phyloP scores from a whole-genome alignment of 306 rosid genomes.

The Rosa chinensis region DNA sequence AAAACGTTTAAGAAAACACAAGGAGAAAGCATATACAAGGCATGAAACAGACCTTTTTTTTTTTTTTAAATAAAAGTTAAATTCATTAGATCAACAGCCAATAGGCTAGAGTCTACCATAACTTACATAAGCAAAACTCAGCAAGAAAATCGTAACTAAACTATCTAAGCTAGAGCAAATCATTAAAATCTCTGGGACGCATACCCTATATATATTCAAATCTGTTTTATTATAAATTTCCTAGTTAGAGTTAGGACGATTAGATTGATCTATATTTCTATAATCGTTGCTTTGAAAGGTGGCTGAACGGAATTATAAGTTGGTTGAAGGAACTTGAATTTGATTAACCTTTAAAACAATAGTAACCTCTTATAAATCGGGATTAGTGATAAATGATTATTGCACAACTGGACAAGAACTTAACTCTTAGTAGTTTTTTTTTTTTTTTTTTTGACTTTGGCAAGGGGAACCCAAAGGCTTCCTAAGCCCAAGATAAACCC shows the following conservation, averaged over 20 bases:
- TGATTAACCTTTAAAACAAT: not conserved
- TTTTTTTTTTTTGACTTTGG: too few species aligned
- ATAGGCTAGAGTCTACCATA: too few species aligned
- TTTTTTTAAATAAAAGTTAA: too few species aligned
- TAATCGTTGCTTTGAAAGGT: not conserved
- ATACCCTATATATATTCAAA: too few species aligned
- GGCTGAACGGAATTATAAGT: not conserved
- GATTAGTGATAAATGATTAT: not conserved
- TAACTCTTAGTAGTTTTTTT: not conserved
- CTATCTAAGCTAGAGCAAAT: too few species aligned
- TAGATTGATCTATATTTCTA: not conserved
- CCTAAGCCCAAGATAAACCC: too few species aligned
- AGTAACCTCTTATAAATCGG: not conserved
- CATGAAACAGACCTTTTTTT: not conserved
- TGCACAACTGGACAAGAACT: not conserved
- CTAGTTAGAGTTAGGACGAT: not conserved
- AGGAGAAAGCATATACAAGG: not conserved
- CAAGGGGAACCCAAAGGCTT: too few species aligned
- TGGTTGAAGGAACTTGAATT: not conserved
- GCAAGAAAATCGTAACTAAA: too few species aligned
- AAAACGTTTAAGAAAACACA: not conserved
- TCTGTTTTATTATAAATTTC: not conserved
- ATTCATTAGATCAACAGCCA: too few species aligned
- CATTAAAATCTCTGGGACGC: too few species aligned
- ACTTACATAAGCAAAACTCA: too few species aligned